Base-by-base conservation (phyloP, 495 filamentous ascomycete genomes). In the Geoglossum glabrum region DNA sequence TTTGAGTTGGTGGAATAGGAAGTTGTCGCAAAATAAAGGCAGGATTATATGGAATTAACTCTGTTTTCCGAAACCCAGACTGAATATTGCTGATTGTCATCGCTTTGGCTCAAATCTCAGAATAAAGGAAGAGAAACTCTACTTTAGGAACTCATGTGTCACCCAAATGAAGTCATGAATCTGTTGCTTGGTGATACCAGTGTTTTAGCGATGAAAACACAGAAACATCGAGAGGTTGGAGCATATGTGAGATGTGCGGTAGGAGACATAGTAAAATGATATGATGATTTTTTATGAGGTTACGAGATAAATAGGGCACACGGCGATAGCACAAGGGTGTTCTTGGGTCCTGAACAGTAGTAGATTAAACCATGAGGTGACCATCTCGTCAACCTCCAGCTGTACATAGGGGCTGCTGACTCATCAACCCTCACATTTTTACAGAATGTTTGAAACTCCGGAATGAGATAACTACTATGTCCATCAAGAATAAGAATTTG, bases 181-280 rank as follows among this genome's bases (percentile, higher is more conserved):
- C 33, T 19, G 19, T n/a, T 13, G 3, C 26, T 19, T n/a, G 27
- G n/a, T 21, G 27, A 55, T 36, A 55, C 51, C 58, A 54, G 21
- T 58, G 59, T 54, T 62, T 62, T 26, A 62, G 47, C 27, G 61
- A 58, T 21, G 58, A 13, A 27, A 62, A 62, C 9, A 60, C 27
- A 21, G 50, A 43, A 17, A 62, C 45, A 57, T 62, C 61, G 8
- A 61, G 59, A 3, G 61, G 59, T 28, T 62, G 61, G 1, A 62
- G 54, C 38, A 62, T 45, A 56, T 61, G 60, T 31, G 60, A 61
- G 2, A 25, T 51, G 59, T 63, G 60, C 15, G 60, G 54, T 26
- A 60, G 61, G 11, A 62, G 33, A 46, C 60, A 57, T 27, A 63
- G 60, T 34, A 59, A 49, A 56, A 61, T 54, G 51, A 62, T 62